Evolutionary conservation across 2,329 filamentous ascomycete species (phyloP).

Genomic region (Xylariomycetidae sp.): DNA sequence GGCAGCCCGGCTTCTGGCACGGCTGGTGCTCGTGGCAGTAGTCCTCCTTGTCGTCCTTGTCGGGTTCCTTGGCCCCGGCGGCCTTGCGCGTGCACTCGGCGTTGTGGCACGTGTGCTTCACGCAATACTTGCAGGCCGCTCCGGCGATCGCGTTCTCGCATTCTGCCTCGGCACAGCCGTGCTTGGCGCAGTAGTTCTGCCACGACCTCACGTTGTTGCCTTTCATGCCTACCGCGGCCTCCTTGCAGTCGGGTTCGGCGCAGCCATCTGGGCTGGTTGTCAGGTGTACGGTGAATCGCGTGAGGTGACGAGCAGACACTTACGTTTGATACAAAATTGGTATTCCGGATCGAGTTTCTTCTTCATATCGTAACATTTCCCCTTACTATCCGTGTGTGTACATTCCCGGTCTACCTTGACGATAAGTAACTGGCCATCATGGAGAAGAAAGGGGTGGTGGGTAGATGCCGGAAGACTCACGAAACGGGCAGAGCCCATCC

Average conservation of each 20-base stretch:
- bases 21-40: conserved; percentile 14
- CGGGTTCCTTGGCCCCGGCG: conserved; percentile 3
- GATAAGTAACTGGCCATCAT: too few relatives aligned
- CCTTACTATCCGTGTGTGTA: too few relatives aligned
- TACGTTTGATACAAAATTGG: too few relatives aligned
- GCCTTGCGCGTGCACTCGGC: conserved; percentile 9
- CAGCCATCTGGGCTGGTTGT: conserved; percentile 12
- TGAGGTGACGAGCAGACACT: too few relatives aligned
- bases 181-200: conserved; percentile 9
- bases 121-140: conserved; percentile 11
- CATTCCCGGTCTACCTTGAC: too few relatives aligned
- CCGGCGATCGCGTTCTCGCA: conserved; percentile 11
- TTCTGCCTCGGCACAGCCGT: conserved; percentile 10
- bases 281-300: neutral
- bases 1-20: conserved; percentile 13
- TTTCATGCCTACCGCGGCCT: neutral
- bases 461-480: too few relatives aligned
- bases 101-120: conserved; percentile 14
- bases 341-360: too few relatives aligned
- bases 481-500: too few relatives aligned
- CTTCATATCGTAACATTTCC: too few relatives aligned
- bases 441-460: too few relatives aligned
- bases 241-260: conserved; percentile 10
- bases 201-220: conserved; percentile 2
- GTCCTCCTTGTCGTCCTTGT: conserved; percentile 1